Evolutionary conservation across 1,284 basidiomycete species (phyloP).

Genomic region (Boletus semigastroideus): DNA sequence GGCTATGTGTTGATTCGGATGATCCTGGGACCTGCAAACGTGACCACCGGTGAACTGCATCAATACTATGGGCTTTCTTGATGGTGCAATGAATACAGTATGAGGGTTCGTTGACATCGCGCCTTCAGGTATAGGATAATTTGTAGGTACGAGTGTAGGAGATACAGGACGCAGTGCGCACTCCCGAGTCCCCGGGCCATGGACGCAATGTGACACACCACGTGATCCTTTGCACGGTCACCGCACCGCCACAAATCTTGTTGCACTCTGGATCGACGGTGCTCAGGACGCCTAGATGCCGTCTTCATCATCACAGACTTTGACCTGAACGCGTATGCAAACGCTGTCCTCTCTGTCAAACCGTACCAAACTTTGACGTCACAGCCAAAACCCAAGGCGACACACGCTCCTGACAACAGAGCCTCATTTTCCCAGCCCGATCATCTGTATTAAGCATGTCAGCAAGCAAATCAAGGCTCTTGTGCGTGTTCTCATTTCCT

Average conservation of each 20-base stretch:
- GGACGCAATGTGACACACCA: slow-evolving; percentile 33
- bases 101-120: no score
- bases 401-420: slow-evolving; percentile 48
- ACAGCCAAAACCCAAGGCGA: slow-evolving; percentile 28
- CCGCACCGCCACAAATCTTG: slow-evolving; percentile 21
- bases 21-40: no score
- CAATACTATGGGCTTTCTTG: no score
- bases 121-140: no score
- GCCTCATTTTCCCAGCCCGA: slow-evolving; percentile 78
- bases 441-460: slow-evolving; percentile 79
- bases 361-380: slow-evolving; percentile 48
- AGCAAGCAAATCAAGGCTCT: no score
- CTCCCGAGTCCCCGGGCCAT: slow-evolving; percentile 28
- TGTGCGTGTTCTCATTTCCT: no score
- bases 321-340: slow-evolving; percentile 86
- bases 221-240: slow-evolving; percentile 22
- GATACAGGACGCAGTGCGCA: slow-evolving; percentile 4
- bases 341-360: slow-evolving; percentile 80
- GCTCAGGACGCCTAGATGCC: slow-evolving; percentile 42
- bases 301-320: slow-evolving; percentile 70
- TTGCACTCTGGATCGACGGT: not conserved
- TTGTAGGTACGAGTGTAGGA: slow-evolving; percentile 14
- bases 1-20: no score
- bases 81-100: no score
- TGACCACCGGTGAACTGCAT: no score